Percentiles rank a stretch among this genome's conserved stretches.
Conservation (phyloP, 176 grass and related monocot genomes). For the Zea luxurians region DNA sequence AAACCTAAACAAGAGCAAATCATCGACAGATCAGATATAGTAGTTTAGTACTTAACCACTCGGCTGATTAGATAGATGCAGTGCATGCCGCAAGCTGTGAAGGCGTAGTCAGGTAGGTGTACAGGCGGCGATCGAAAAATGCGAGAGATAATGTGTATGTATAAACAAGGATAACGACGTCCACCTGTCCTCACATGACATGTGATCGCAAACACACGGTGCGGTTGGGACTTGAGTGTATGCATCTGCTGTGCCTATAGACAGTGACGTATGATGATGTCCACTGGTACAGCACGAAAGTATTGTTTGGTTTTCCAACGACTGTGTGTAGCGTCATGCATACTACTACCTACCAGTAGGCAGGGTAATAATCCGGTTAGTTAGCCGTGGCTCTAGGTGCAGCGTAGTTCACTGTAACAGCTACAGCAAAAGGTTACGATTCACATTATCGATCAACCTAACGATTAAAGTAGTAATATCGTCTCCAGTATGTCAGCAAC, state of each 20-base stretch:
- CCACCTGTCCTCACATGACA: slow-evolving; percentile 10
- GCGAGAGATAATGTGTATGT: too few species aligned
- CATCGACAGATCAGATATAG: neutral
- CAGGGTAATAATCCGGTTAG: neutral
- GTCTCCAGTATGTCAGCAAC: neutral
- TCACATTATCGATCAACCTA: neutral
- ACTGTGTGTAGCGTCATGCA: slow-evolving; percentile 6
- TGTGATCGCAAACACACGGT: slow-evolving; percentile 2
- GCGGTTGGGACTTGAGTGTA: slow-evolving; percentile 28
- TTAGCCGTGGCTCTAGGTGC: neutral
- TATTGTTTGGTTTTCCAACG: neutral
- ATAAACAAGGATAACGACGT: slow-evolving; percentile 32
- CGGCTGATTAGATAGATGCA: neutral
- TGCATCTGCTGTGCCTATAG: neutral
- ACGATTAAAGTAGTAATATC: neutral
- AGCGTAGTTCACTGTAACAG: neutral
- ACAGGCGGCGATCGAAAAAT: neutral
- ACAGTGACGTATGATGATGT: neutral
- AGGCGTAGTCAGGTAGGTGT: slow-evolving; percentile 28
- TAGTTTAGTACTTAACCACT: neutral
- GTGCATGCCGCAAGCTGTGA: slow-evolving; percentile 1
- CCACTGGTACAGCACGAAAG: neutral
- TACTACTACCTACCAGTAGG: neutral
- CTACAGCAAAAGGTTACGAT: neutral
- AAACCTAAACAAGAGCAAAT: slow-evolving; percentile 10